phyloP scores from a whole-genome alignment of 495 filamentous ascomycete species.

The Rostrohypoxylon terebratum region DNA sequence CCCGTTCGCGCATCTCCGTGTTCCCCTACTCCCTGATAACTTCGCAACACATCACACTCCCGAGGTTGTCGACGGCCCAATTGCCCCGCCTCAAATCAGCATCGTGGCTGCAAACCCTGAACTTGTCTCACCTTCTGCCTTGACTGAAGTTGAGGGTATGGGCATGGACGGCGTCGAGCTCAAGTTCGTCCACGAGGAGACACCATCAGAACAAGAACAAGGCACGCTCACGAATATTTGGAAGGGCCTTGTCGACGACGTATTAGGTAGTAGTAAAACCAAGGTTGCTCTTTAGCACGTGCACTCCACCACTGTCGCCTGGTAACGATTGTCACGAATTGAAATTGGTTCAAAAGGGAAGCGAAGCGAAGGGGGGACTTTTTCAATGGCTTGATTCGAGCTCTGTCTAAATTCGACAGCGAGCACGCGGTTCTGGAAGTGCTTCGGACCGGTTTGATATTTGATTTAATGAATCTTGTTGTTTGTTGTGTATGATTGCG shows the following conservation, averaged over 20 bases:
- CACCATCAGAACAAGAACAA: conserved; percentile 42
- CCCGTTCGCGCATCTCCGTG: conserved; percentile 55
- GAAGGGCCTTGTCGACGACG: conserved; percentile 61
- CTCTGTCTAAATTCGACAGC: conserved; percentile 22
- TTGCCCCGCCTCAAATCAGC: conserved; percentile 51
- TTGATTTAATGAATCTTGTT: conserved; percentile 36
- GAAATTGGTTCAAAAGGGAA: neutral
- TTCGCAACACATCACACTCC: conserved; percentile 38
- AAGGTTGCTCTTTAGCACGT: conserved; percentile 45
- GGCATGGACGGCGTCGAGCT: conserved; percentile 62
- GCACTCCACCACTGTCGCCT: neutral
- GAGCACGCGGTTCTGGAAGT: conserved; percentile 46
- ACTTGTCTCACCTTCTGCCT: conserved; percentile 53
- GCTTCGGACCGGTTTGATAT: conserved; percentile 44
- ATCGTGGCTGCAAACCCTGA: conserved; percentile 61
- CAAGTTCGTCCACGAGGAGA: conserved; percentile 55
- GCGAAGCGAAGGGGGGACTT: neutral
- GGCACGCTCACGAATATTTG: conserved; percentile 60
- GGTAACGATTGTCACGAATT: conserved; percentile 12
- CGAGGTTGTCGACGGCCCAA: conserved; percentile 52
- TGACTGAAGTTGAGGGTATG: conserved; percentile 61
- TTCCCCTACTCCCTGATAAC: conserved; percentile 62
- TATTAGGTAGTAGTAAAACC: conserved; percentile 49
- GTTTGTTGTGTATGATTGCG: conserved; percentile 15
- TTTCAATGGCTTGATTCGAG: conserved; percentile 20